A percentile compares a stretch with the other conserved stretches of the same genome.
These are phyloP conservation scores for Fusarium vanettenii DNA, from an alignment of 2,329 filamentous ascomycete species.

Conservation along the genomic window DNA sequence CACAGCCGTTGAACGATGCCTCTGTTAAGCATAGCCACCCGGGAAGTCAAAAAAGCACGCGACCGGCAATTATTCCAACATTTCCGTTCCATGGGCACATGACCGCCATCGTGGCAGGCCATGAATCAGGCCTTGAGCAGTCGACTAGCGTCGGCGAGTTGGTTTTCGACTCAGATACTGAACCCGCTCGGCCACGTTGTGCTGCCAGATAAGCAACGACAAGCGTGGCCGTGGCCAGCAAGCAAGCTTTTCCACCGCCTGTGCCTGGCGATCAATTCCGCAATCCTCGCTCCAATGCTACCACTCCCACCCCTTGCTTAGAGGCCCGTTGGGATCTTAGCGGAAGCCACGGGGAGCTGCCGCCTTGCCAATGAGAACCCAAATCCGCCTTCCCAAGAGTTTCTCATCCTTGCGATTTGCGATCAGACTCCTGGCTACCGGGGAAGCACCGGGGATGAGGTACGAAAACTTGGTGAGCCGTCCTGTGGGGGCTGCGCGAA, in stretches of 20 bases:
- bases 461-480: neutral
- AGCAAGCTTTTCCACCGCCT: constrained; percentile 23
- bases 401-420: constrained; percentile 25
- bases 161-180: neutral
- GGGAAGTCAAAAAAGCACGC: constrained; percentile 28
- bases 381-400: constrained; percentile 8
- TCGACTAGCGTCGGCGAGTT: constrained; percentile 10
- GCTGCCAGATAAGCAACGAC: constrained; percentile 21
- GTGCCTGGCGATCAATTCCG: constrained; percentile 38
- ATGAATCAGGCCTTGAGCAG: constrained; percentile 20
- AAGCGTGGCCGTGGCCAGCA: constrained; percentile 7
- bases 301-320: constrained; percentile 1
- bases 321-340: constrained; percentile 15
- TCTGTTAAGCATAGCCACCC: constrained; percentile 18
- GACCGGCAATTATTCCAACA: constrained; percentile 12
- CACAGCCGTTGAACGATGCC: constrained; percentile 8
- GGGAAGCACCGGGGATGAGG: neutral
- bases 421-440: constrained; percentile 10
- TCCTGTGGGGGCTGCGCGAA: constrained; percentile 15
- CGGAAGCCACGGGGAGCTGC: constrained; percentile 33
- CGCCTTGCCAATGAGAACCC: constrained; percentile 38
- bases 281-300: constrained; percentile 11
- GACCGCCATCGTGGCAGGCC: neutral
- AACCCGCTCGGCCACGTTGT: constrained; percentile 25
- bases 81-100: neutral